phyloP scores from a whole-genome alignment of 1,139 yeast species.

The Groenewaldozyma sp. region DNA sequence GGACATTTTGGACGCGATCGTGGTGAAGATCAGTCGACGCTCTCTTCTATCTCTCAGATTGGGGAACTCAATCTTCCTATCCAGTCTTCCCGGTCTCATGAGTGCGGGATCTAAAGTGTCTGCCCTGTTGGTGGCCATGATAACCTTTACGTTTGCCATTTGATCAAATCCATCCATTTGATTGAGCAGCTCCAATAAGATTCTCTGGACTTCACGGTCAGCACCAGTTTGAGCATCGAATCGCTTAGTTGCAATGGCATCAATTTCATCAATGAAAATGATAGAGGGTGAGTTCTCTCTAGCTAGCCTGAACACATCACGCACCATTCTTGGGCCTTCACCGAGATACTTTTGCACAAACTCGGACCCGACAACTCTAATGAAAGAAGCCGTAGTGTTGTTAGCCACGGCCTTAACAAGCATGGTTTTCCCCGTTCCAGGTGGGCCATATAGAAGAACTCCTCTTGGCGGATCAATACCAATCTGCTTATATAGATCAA shows the following conservation, averaged over 20 bases:
- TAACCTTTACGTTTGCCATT: constrained; percentile 87
- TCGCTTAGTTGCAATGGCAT: constrained; percentile 98
- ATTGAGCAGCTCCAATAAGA: constrained; percentile 84
- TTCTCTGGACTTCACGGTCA: constrained; percentile 98
- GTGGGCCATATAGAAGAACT: constrained; percentile 93
- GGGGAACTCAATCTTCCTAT: constrained; percentile 96
- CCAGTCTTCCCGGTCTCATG: constrained; percentile 96
- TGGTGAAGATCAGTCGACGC: constrained; percentile 89
- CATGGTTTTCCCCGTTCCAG: constrained; percentile 99
- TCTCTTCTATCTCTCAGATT: constrained; percentile 93
- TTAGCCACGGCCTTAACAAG: constrained; percentile 98
- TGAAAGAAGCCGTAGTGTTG: constrained; percentile 88
- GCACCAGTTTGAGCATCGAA: constrained; percentile 99
- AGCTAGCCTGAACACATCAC: constrained; percentile 95
- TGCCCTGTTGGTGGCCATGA: constrained; percentile 98
- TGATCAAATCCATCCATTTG: constrained; percentile 99
- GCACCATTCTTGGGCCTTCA: constrained; percentile 99
- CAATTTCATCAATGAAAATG: constrained; percentile 95
- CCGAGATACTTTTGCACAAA: constrained; percentile 97
- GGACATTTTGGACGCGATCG: constrained; percentile 96
- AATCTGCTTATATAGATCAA: constrained; percentile 90
- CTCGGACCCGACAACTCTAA: constrained; percentile 95
- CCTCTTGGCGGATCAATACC: constrained; percentile 99
- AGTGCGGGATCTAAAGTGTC: constrained; percentile 97
- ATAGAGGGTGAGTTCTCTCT: constrained; percentile 96